Evolutionary conservation across 495 filamentous ascomycete genomes (phyloP), one percentile per base, ranked within the genome.

Genomic region (Lasiosphaeria ovina): DNA sequence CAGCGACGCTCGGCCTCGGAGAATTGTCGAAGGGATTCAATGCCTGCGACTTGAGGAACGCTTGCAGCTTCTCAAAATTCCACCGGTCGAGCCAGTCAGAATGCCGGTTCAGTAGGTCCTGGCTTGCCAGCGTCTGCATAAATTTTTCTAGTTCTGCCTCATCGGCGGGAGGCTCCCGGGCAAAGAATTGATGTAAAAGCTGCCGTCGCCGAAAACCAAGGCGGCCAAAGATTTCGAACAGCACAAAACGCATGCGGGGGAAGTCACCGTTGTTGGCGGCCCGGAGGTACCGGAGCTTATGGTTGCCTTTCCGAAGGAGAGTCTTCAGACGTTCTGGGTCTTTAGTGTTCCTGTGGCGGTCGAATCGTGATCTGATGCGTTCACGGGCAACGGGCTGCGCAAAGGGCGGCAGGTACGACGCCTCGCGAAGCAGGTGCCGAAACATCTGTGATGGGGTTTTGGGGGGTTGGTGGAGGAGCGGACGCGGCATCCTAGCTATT

Each of bases 341-440:
- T 35, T 38, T 7, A 66, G 62, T 35, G n/a, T 58, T 0, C 1
- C 38, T 50, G 61, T 71, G 67, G 5, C 65, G 54, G 14, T 69
- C 71, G 72, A 87, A 97, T 52, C 87, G 83, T 17, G 65, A 31
- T 47, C 84, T 63, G 60, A 92, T 79, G 62, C 87, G 76, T 16
- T 77, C 62, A 61, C 78, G 77, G 64, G 89, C 74, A 68, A 83
- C 88, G 31, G 67, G 65, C 45, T 87, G 85, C 34, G 89, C 88
- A 53, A 83, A 68, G 3, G 85, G 59, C 11, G 92, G 92, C 32
- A 98, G 85, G 69, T 96, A 96, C 59, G 88, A 85, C 32, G 85
- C 83, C 78, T 97, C 88, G 62, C 93, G 90, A 51, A 97, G 86
- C 6, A 95, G 80, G 40, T 87, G 84, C 36, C 94, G 87, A 63